These are phyloP conservation scores for Neurospora sp. DNA, from an alignment of 495 filamentous ascomycete genomes.

Conservation along the genomic window DNA sequence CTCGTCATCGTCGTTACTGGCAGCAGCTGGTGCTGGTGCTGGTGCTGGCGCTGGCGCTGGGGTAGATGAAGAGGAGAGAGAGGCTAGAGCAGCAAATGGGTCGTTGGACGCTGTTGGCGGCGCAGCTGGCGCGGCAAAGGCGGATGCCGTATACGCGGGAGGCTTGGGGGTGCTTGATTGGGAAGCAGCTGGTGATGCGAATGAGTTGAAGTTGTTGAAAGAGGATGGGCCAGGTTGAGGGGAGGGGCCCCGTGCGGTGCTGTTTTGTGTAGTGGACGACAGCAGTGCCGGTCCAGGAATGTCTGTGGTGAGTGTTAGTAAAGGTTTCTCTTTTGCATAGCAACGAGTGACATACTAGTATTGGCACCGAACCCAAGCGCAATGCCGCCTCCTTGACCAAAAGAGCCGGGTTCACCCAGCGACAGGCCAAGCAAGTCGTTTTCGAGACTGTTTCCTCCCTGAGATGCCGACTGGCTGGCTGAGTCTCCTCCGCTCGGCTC, in stretches of 20 bases:
- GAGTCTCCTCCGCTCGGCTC: conserved; percentile 44
- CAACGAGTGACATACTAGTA: conserved; percentile 38
- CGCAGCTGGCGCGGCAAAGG: conserved; percentile 29
- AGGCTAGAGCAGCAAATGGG: conserved; percentile 62
- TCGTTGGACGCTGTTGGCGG: conserved; percentile 37
- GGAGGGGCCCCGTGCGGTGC: conserved; percentile 35
- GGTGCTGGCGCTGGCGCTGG: conserved; percentile 24
- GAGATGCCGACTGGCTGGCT: conserved; percentile 11
- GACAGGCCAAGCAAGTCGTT: conserved; percentile 46
- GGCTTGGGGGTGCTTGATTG: conserved; percentile 41
- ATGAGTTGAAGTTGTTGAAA: conserved; percentile 55
- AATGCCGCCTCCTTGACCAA: conserved; percentile 70
- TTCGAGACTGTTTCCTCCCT: conserved; percentile 29
- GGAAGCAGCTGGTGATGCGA: conserved; percentile 34
- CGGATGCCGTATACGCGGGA: conserved; percentile 17
- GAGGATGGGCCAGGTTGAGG: conserved; percentile 25
- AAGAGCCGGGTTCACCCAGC: conserved; percentile 38
- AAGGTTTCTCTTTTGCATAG: background rate
- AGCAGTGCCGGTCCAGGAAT: conserved; percentile 46
- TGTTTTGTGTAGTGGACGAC: conserved; percentile 52
- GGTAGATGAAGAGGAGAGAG: conserved; percentile 33
- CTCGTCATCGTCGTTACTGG: conserved; percentile 64
- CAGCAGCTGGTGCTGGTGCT: conserved; percentile 22
- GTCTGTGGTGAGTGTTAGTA: background rate
- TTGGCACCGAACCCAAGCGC: conserved; percentile 71